These are phyloP conservation scores for Articulospora tetracladia DNA, from an alignment of 495 filamentous ascomycete genomes.

Conservation along the genomic window DNA sequence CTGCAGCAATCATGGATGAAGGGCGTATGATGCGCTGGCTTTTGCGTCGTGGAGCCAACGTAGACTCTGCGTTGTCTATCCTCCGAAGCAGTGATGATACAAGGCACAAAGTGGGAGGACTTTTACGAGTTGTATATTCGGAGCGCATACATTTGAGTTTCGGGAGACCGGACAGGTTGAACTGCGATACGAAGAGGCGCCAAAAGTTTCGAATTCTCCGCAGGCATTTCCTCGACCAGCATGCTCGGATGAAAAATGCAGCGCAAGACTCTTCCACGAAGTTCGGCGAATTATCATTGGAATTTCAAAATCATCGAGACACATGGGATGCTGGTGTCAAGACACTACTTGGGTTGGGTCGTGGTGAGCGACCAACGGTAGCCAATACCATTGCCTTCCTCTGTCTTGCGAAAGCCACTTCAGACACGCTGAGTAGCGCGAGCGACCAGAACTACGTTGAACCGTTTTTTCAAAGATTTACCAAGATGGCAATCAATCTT, in stretches of 20 bases:
- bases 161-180: not conserved
- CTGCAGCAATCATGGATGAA: not conserved
- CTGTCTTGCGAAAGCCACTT: slow-evolving; percentile 8
- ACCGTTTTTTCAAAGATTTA: slow-evolving; percentile 1
- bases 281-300: not conserved
- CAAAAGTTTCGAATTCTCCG: slow-evolving; percentile 9
- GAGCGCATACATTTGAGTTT: not conserved
- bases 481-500: slow-evolving; percentile 4
- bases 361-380: slow-evolving; percentile 2
- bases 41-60: not conserved
- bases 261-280: slow-evolving; percentile 4
- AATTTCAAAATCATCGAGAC: slow-evolving; percentile 7
- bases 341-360: slow-evolving; percentile 4
- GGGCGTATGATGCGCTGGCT: not conserved
- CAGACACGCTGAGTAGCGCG: not conserved
- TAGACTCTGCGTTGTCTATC: not conserved
- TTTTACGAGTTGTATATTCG: not conserved
- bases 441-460: slow-evolving; percentile 1
- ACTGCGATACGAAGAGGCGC: not conserved
- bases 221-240: slow-evolving; percentile 1
- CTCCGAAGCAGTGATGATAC: not conserved
- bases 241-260: not conserved
- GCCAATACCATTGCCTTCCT: slow-evolving; percentile 6
- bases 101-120: not conserved
- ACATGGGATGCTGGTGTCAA: slow-evolving; percentile 7